Evolutionary conservation across 2,329 filamentous ascomycete genomes (phyloP).

Genomic region (Alternaria infectoria): DNA sequence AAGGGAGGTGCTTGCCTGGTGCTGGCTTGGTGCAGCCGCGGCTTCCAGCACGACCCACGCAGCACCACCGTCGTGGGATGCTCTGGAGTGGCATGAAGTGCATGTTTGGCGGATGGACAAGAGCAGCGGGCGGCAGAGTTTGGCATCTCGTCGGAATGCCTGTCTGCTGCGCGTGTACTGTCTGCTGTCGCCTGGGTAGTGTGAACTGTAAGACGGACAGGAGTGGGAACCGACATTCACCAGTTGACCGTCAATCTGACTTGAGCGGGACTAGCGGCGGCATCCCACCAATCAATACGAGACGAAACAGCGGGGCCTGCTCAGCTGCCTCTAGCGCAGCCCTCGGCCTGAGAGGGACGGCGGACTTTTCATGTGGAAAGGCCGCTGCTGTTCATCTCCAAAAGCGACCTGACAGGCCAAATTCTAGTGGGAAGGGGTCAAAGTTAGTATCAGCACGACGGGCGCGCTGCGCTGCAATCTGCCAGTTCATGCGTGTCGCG

Average conservation of each 20-base stretch:
- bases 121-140: neutral
- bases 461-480: neutral
- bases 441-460: neutral
- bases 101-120: neutral
- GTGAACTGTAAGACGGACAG: neutral
- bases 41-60: constrained; percentile 8
- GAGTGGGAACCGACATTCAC: constrained; percentile 6
- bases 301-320: neutral
- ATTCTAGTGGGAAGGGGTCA: constrained; percentile 6
- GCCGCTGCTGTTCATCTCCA: constrained; percentile 18
- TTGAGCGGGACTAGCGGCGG: constrained; percentile 10
- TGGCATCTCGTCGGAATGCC: neutral
- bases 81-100: neutral
- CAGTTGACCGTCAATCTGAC: constrained; percentile 13
- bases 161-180: neutral
- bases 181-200: neutral
- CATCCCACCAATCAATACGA: neutral
- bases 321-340: constrained; percentile 10
- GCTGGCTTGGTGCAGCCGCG: constrained; percentile 10
- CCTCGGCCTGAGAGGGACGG: constrained; percentile 12
- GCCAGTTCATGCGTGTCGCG: neutral
- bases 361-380: constrained; percentile 14
- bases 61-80: neutral
- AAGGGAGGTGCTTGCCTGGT: constrained; percentile 9
- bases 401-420: constrained; percentile 20